Evolutionary conservation across 1,139 yeast species (phyloP).

Genomic region (Saccharomyces hybrid): DNA sequence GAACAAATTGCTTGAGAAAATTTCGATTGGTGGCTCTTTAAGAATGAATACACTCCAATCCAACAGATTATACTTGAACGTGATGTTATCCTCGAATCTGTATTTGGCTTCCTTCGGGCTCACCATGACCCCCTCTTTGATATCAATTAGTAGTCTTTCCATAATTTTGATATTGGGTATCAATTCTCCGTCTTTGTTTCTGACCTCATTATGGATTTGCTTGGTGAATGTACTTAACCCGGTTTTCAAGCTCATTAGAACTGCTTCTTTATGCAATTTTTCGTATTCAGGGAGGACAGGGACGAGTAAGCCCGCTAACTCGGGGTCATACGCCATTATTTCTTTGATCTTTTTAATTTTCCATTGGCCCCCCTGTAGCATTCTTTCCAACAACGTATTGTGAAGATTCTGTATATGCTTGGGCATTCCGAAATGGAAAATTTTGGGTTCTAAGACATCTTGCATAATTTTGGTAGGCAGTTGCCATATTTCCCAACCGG

Average conservation of each 20-base stretch:
- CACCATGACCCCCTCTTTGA: not conserved
- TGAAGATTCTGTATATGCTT: not conserved
- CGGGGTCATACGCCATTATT: not conserved
- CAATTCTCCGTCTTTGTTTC: not conserved
- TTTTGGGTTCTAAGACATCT: not conserved
- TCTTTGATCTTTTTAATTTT: not conserved
- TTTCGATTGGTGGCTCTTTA: not conserved
- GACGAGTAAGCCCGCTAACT: not conserved
- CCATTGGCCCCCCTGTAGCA: not conserved
- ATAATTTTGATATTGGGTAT: not conserved
- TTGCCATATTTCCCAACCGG: not conserved
- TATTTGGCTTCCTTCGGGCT: not conserved
- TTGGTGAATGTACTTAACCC: not conserved
- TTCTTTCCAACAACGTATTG: not conserved
- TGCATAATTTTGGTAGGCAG: not conserved
- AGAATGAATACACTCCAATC: not conserved
- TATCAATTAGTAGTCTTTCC: not conserved
- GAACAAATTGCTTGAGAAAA: not conserved
- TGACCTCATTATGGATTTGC: not conserved
- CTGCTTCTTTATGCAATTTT: not conserved
- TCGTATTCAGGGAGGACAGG: not conserved
- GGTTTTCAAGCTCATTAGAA: not conserved
- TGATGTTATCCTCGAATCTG: not conserved
- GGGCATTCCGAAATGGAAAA: not conserved
- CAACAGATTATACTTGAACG: not conserved